A percentile compares a stretch with the other conserved stretches of the same genome.
Evolutionary conservation across 1,139 yeast species (phyloP).

Genomic region (Nakaseomyces sp.): DNA sequence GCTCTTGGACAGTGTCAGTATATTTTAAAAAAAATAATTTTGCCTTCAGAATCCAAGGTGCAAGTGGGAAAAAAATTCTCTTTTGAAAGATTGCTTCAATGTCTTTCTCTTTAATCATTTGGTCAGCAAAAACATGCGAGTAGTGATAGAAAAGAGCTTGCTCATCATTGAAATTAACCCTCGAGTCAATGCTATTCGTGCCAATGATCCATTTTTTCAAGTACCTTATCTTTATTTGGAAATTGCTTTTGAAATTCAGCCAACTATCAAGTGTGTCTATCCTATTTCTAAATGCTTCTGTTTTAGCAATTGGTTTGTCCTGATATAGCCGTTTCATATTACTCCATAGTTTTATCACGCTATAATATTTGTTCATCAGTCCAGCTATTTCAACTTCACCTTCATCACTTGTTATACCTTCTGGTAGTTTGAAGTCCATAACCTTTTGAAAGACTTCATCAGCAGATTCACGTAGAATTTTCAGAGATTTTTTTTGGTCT

Average conservation of each 20-base stretch:
- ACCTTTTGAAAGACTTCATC: constrained; percentile 70
- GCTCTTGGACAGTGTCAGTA: constrained; percentile 51
- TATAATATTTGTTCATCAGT: constrained; percentile 54
- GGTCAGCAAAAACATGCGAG: constrained; percentile 71
- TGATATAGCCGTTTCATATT: constrained; percentile 67
- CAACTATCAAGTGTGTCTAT: constrained; percentile 79
- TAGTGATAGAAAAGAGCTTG: constrained; percentile 31
- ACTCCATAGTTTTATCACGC: constrained; percentile 72
- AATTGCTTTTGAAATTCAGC: constrained; percentile 67
- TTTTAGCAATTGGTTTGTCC: constrained; percentile 66
- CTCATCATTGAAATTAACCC: constrained; percentile 38
- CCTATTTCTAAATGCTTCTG: constrained; percentile 54
- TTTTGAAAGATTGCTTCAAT: constrained; percentile 57
- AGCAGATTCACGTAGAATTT: constrained; percentile 62
- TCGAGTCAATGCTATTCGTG: constrained; percentile 34
- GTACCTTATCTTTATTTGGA: constrained; percentile 47
- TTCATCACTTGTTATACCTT: constrained; percentile 15
- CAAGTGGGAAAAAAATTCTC: constrained; percentile 34
- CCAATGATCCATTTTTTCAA: constrained; percentile 61
- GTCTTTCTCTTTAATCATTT: constrained; percentile 78
- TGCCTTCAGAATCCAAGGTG: constrained; percentile 60
- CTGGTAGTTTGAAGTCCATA: constrained; percentile 32
- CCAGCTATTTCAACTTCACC: constrained; percentile 17
- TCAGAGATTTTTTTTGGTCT: constrained; percentile 67
- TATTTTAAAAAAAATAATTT: constrained; percentile 60